Percentiles rank a stretch among this genome's conserved stretches.
Conservation (phyloP, 495 filamentous ascomycete species). For the Daldinia caldariorum region DNA sequence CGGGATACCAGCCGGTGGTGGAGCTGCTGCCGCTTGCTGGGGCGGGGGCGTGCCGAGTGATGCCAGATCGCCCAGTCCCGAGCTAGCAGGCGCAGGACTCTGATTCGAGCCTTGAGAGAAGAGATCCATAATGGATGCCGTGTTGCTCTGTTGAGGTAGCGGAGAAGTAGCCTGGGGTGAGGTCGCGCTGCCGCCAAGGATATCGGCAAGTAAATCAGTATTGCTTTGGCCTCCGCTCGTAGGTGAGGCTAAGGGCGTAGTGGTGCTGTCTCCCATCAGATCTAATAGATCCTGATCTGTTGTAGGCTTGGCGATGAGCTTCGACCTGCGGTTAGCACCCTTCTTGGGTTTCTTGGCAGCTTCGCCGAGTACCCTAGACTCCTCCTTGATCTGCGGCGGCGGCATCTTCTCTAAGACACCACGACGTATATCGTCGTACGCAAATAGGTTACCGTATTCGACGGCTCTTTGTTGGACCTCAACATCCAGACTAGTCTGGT, state of each 20-base stretch:
- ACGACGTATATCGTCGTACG: constrained; percentile 83
- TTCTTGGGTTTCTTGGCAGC: constrained; percentile 83
- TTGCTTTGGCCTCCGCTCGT: constrained; percentile 78
- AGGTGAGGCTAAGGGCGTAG: constrained; percentile 56
- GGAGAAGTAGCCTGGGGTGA: constrained; percentile 65
- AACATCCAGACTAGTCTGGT: constrained; percentile 85
- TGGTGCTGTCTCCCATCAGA: constrained; percentile 82
- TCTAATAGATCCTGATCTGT: constrained; percentile 89
- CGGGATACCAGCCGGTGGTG: constrained; percentile 65
- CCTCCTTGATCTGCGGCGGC: constrained; percentile 93
- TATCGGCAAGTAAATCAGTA: constrained; percentile 87
- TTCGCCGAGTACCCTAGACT: constrained; percentile 88
- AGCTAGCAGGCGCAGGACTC: constrained; percentile 57
- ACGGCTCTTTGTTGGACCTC: constrained; percentile 96
- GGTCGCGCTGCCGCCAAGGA: constrained; percentile 72
- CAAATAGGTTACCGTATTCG: constrained; percentile 93
- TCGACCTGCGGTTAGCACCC: constrained; percentile 76
- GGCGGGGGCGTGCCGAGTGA: constrained; percentile 60
- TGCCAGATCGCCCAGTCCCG: constrained; percentile 59
- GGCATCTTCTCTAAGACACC: constrained; percentile 98
- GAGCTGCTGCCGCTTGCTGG: constrained; percentile 52
- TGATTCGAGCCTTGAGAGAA: constrained; percentile 58
- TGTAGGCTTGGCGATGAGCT: constrained; percentile 76
- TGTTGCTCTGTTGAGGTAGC: constrained; percentile 64
- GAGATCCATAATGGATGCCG: constrained; percentile 87